Percentiles rank a stretch among this genome's conserved stretches.
These are phyloP conservation scores for Annona squamosa DNA, from an alignment of 164 flowering plant species.

Conservation along the genomic window DNA sequence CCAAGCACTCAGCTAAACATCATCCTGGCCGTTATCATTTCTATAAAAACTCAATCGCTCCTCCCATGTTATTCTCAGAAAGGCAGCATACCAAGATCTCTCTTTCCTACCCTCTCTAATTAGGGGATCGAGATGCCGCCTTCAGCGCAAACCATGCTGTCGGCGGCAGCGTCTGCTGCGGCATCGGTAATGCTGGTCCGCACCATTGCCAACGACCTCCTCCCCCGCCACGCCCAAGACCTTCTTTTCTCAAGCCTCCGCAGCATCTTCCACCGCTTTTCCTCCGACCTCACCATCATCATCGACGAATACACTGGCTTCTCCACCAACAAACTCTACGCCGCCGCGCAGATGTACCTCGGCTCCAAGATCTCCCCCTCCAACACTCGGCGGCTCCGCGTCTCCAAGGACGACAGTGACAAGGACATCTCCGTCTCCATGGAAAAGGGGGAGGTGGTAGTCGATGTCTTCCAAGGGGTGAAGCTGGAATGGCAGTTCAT, in stretches of 20 bases:
- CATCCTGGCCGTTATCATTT: too few relatives aligned
- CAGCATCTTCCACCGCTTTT: constrained; percentile 19
- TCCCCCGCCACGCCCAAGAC: constrained; percentile 30
- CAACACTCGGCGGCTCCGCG: neutral
- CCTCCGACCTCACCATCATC: constrained; percentile 30
- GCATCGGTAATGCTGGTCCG: constrained; percentile 21
- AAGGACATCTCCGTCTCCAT: constrained; percentile 3
- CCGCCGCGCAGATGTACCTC: constrained; percentile 20
- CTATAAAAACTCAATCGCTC: too few relatives aligned
- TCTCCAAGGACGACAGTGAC: constrained; percentile 5
- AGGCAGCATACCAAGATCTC: too few relatives aligned
- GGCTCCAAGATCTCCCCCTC: constrained; percentile 14
- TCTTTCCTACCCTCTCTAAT: too few relatives aligned
- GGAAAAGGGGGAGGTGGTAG: constrained; percentile 13
- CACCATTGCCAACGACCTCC: constrained; percentile 18
- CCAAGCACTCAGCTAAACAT: too few relatives aligned
- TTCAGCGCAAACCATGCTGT: constrained; percentile 13
- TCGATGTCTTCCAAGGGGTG: constrained; percentile 15
- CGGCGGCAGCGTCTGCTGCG: neutral
- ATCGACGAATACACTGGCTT: constrained; percentile 21
- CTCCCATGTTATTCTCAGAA: too few relatives aligned
- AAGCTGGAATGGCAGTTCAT: constrained; percentile 13
- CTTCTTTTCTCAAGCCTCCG: constrained; percentile 23
- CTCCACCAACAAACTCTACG: constrained; percentile 16
- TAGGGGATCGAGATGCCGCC: neutral